Conservation (phyloP, 2,329 filamentous ascomycete genomes). For the Trichoderma sp. region DNA sequence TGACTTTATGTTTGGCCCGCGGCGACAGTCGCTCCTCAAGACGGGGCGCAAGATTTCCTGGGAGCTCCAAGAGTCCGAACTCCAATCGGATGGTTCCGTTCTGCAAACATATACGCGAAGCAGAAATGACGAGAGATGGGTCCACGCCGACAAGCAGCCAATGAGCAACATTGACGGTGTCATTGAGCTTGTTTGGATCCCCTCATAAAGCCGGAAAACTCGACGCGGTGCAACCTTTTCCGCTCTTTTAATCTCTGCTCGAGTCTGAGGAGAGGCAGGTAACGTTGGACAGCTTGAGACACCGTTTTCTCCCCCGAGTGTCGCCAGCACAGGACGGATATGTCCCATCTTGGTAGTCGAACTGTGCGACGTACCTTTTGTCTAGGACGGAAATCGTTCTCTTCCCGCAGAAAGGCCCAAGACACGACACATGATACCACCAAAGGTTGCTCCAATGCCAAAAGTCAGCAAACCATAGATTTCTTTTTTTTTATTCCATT, state of each 20-base stretch:
- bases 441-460: background rate
- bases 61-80: constrained; percentile 53
- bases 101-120: constrained; percentile 56
- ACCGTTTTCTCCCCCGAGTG: background rate
- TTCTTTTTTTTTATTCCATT: background rate
- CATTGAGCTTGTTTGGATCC: constrained; percentile 59
- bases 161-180: constrained; percentile 58
- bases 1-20: constrained; percentile 54
- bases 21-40: constrained; percentile 48
- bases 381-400: background rate
- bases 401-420: no score
- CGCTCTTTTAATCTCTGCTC: background rate
- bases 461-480: background rate
- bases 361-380: background rate
- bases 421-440: background rate
- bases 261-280: background rate
- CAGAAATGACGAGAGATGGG: constrained; percentile 56
- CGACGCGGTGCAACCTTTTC: background rate
- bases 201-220: constrained; percentile 27
- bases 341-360: background rate
- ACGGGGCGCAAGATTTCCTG: constrained; percentile 55
- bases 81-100: constrained; percentile 52
- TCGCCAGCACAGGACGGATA: background rate
- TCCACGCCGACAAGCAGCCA: constrained; percentile 44
- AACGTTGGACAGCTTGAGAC: background rate